phyloP scores from a whole-genome alignment of 306 rosid genomes.

The Luffa acutangula region DNA sequence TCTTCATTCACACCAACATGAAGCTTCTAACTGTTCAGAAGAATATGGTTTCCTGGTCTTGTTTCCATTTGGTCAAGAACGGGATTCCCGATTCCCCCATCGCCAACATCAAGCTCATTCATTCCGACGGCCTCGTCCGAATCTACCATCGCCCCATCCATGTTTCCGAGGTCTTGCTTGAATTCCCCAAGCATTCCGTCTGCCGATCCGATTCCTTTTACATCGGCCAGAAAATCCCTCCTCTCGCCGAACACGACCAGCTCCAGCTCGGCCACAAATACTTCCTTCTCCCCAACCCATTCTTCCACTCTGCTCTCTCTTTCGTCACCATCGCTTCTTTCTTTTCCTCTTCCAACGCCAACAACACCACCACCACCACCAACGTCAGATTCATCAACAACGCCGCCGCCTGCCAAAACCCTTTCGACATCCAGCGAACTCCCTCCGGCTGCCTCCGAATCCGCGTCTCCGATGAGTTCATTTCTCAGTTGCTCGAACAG shows the following conservation, averaged over 20 bases:
- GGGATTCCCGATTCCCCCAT: background rate
- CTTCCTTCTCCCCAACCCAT: conserved; percentile 27
- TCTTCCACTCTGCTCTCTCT: conserved; percentile 29
- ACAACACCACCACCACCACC: background rate
- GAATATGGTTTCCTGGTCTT: conserved; percentile 7
- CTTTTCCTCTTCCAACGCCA: background rate
- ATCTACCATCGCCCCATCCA: conserved; percentile 17
- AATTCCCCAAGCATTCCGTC: conserved; percentile 26
- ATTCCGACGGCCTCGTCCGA: conserved; percentile 20
- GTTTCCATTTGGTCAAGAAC: conserved; percentile 14
- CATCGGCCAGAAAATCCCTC: conserved; percentile 37
- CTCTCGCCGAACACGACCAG: conserved; percentile 22
- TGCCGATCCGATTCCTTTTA: conserved; percentile 29
- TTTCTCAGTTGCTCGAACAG: conserved; percentile 20
- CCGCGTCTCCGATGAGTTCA: conserved; percentile 35
- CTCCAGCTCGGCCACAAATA: conserved; percentile 32
- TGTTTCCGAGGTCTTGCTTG: conserved; percentile 15
- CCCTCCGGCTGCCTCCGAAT: conserved; percentile 22
- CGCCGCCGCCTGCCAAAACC: conserved; percentile 15
- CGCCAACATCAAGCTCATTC: conserved; percentile 17
- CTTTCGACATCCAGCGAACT: conserved; percentile 24
- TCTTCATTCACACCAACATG: background rate
- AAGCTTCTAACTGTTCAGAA: background rate
- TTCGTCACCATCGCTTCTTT: conserved; percentile 30
- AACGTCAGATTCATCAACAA: conserved; percentile 9